Base-by-base conservation (phyloP, 2,329 filamentous ascomycete genomes). In the Hypocreales sp. region DNA sequence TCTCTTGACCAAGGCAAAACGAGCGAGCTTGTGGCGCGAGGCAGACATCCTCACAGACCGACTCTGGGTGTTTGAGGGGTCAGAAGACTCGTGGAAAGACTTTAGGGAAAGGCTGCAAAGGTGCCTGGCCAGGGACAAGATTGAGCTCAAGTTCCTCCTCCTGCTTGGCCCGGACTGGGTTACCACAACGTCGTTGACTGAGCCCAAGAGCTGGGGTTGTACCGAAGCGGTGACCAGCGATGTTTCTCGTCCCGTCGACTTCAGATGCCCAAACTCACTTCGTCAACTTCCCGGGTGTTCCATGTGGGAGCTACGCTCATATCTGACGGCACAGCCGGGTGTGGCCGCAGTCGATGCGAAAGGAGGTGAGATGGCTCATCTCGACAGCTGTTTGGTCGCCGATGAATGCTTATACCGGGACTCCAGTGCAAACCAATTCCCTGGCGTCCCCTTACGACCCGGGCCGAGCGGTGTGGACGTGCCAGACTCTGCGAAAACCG, bases 21-120 rank as follows among this genome's bases (percentile, higher is more conserved):
- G 49, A 14, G 30, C 31, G 5, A 27, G 20, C 8, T 40, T 52
- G 5, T 52, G 48, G 47, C 29, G 34, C 1, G 35, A 36, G 2
- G 13, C 29, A 0, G 30, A 20, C 1, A 23, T 27, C 15, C 8
- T n/a, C 14, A 4, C 3, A 0, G 33, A 44, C n/a, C 44, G 43
- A 38, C 34, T 34, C 0, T 49, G 43, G 42, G 28, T 45, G 2
- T 46, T 40, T 17, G 34, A 40, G 7, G 26, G 26, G 2, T 26
- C 37, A 2, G 35, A 41, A 17, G 20, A 15, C 0, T 25, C 28
- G 13, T 46, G 44, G 40, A 10, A 16, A 0, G 10, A 5, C 1
- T 35, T 46, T 15, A 38, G 36, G 1, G 1, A 15, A 2, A 16
- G 31, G 2, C 19, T 48, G 4, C 22, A 30, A 8, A 14, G 21